A percentile compares a stretch with the other conserved stretches of the same genome.
Conservation (phyloP, 108 stramenopile genomes). For the Cyclotella atomus region DNA sequence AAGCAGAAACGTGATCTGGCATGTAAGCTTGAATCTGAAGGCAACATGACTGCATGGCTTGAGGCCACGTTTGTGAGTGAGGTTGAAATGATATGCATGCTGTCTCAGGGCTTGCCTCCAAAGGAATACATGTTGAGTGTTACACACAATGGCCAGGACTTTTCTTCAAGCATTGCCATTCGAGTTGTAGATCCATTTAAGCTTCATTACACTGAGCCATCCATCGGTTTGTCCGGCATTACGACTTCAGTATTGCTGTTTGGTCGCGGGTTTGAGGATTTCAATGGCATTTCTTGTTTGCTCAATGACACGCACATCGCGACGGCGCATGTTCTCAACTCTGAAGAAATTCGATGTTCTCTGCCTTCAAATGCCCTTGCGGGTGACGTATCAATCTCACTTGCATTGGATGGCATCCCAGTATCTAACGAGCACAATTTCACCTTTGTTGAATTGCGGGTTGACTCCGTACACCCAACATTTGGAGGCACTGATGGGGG, state of each 20-base stretch:
- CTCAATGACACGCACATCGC: conserved; percentile 18
- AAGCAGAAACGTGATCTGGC: conserved; percentile 16
- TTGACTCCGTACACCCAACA: conserved; percentile 13
- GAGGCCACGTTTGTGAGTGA: conserved; percentile 40
- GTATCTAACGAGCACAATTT: conserved; percentile 30
- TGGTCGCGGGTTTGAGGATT: conserved; percentile 28
- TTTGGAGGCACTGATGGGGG: conserved; percentile 24
- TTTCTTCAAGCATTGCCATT: conserved; percentile 16
- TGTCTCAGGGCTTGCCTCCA: conserved; percentile 27
- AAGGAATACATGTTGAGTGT: conserved; percentile 25
- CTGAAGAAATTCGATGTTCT: conserved; percentile 26
- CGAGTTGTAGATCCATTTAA: conserved; percentile 33
- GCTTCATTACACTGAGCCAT: conserved; percentile 21
- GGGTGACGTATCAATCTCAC: conserved; percentile 17
- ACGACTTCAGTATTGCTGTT: conserved; percentile 14
- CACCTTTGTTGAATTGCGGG: conserved; percentile 17
- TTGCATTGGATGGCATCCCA: conserved; percentile 11
- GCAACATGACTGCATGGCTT: no score
- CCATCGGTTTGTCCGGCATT: conserved; percentile 9
- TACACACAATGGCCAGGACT: conserved; percentile 42
- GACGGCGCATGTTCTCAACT: conserved; percentile 18
- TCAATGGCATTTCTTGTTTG: conserved; percentile 27
- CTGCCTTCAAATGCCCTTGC: conserved; percentile 7
- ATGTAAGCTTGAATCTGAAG: conserved; percentile 26
- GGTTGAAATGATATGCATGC: conserved; percentile 11